These are phyloP conservation scores for Acer saccharum DNA, from an alignment of 345 rosid species.

Conservation along the genomic window DNA sequence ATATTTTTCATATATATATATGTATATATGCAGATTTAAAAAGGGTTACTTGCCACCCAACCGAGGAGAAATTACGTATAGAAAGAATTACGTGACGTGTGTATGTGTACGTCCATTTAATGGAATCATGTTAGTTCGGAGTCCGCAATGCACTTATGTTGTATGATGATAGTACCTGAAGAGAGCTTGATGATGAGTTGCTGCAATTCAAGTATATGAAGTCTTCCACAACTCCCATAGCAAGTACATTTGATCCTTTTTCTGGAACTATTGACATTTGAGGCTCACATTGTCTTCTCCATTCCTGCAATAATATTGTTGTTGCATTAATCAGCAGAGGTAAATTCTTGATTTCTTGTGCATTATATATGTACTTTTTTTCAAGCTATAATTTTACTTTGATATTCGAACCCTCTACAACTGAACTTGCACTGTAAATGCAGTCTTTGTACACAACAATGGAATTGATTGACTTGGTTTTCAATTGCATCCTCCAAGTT, in stretches of 20 bases:
- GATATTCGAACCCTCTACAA: conserved; percentile 66
- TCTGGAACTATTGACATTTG: conserved; percentile 55
- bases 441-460: conserved; percentile 74
- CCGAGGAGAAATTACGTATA: neutral
- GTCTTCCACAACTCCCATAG: conserved; percentile 84
- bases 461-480: conserved; percentile 60
- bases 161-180: conserved; percentile 53
- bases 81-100: no score
- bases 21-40: neutral
- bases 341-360: neutral
- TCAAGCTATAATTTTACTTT: conserved; percentile 44
- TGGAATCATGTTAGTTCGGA: neutral
- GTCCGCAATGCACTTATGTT: neutral
- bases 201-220: conserved; percentile 77
- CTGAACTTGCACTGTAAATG: conserved; percentile 72
- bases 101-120: neutral
- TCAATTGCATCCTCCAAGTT: conserved; percentile 63
- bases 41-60: neutral
- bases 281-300: conserved; percentile 66
- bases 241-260: conserved; percentile 51
- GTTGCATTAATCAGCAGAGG: conserved; percentile 9
- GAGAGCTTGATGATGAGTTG: conserved; percentile 63
- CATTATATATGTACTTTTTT: neutral
- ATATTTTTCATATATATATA: neutral
- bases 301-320: conserved; percentile 48